phyloP scores from a whole-genome alignment of 371 early-diverging fungal species.

The Batrachochytrium dendrobatidis region DNA sequence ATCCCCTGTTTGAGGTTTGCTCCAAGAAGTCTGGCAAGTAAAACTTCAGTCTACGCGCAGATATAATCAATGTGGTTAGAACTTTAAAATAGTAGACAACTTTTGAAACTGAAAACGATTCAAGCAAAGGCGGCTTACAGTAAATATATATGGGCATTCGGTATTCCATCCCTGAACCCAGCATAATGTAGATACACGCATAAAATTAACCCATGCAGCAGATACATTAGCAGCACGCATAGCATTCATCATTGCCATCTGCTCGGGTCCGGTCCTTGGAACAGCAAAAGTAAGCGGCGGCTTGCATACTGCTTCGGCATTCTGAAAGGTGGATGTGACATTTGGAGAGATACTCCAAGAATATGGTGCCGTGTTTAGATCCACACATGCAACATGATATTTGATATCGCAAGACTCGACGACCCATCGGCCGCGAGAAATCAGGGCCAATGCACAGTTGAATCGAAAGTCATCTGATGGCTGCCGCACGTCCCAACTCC shows the following conservation, averaged over 20 bases:
- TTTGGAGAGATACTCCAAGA: neutral
- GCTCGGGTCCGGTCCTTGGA: neutral
- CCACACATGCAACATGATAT: neutral
- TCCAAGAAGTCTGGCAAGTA: neutral
- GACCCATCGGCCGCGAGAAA: neutral
- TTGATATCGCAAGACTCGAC: neutral
- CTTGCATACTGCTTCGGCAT: neutral
- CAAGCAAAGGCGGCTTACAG: neutral
- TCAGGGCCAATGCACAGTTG: neutral
- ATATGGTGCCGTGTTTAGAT: neutral
- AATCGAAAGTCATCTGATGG: neutral
- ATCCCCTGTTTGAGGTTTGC: conserved; percentile 3
- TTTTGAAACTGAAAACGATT: neutral
- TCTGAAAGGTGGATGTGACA: neutral
- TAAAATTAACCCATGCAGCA: neutral
- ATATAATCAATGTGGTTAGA: neutral
- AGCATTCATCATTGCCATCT: neutral
- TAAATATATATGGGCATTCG: neutral
- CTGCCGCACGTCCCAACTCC: neutral
- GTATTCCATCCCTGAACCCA: neutral
- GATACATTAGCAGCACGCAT: neutral
- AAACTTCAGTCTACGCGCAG: neutral
- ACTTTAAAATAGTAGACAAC: neutral
- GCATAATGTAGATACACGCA: neutral
- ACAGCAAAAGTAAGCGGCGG: neutral